These are phyloP conservation scores for Cladosporium sp. DNA, from an alignment of 2,329 filamentous ascomycete genomes.

Conservation along the genomic window DNA sequence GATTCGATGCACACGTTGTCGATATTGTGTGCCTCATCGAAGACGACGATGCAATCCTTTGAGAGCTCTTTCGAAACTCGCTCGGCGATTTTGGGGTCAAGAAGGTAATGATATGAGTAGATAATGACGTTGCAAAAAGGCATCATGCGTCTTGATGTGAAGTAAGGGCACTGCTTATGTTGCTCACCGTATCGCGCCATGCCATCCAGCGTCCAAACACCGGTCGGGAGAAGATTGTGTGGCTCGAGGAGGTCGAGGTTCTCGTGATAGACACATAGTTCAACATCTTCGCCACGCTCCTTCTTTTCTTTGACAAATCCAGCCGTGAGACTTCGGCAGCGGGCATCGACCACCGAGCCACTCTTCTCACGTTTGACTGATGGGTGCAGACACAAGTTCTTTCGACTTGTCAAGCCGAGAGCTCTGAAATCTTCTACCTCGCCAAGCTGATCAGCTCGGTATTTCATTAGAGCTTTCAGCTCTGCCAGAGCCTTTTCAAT, in stretches of 20 bases:
- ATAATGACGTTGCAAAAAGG: slow-evolving; percentile 99
- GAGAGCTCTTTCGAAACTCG: slow-evolving; percentile 91
- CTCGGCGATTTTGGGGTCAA: slow-evolving; percentile 97
- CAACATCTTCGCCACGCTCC: slow-evolving; percentile 87
- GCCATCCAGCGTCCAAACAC: slow-evolving; percentile 91
- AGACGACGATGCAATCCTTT: slow-evolving; percentile 97
- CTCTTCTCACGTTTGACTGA: slow-evolving; percentile 96
- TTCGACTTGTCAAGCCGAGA: slow-evolving; percentile 87
- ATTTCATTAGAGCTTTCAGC: slow-evolving; percentile 90
- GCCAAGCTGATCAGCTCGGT: slow-evolving; percentile 82
- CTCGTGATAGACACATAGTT: slow-evolving; percentile 95
- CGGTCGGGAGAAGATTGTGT: slow-evolving; percentile 88
- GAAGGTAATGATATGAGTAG: slow-evolving; percentile 96
- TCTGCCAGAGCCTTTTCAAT: slow-evolving; percentile 97
- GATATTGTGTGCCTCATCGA: slow-evolving; percentile 98
- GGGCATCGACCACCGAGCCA: slow-evolving; percentile 87
- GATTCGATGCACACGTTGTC: slow-evolving; percentile 99
- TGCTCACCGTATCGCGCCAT: slow-evolving; percentile 86
- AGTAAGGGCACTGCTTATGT: slow-evolving; percentile 96
- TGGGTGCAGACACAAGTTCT: slow-evolving; percentile 94
- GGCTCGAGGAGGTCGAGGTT: slow-evolving; percentile 93
- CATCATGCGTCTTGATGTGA: slow-evolving; percentile 97
- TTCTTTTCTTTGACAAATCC: slow-evolving; percentile 98
- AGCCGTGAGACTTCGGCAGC: slow-evolving; percentile 90
- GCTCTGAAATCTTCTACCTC: slow-evolving; percentile 88